Evolutionary conservation across 352 stramenopile species (phyloP).

Genomic region (Phytophthora pisi): DNA sequence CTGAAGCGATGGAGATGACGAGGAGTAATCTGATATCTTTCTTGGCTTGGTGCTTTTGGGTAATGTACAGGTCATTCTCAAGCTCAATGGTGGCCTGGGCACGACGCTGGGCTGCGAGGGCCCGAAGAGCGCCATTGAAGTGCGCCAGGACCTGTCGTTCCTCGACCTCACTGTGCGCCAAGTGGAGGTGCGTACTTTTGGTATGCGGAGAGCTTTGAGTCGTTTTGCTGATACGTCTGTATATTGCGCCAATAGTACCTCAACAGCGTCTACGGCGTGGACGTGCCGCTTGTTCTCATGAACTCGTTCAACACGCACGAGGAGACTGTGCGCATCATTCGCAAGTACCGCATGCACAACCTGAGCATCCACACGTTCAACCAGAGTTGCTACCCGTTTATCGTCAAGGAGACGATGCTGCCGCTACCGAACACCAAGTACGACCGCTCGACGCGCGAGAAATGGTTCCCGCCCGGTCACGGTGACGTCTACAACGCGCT

Average conservation of each 20-base stretch:
- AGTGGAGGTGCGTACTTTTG: constrained; percentile 75
- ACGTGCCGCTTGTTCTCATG: constrained; percentile 99
- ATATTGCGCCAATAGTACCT: constrained; percentile 59
- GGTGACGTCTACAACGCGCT: constrained; percentile 99
- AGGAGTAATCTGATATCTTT: constrained; percentile 18
- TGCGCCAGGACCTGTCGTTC: constrained; percentile 95
- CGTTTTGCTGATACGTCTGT: neutral
- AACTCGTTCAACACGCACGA: constrained; percentile 99
- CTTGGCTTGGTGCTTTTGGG: neutral
- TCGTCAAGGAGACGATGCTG: constrained; percentile 91
- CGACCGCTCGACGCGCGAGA: constrained; percentile 76
- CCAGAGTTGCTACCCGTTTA: constrained; percentile 92
- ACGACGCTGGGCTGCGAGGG: constrained; percentile 97
- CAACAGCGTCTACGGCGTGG: constrained; percentile 91
- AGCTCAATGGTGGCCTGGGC: constrained; percentile 99
- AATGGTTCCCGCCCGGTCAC: constrained; percentile 97
- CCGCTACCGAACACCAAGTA: constrained; percentile 89
- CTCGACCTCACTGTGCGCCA: constrained; percentile 99
- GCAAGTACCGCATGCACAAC: constrained; percentile 97
- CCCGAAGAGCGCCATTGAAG: constrained; percentile 94
- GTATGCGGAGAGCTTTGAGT: neutral
- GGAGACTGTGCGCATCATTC: constrained; percentile 97
- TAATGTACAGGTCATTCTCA: constrained; percentile 90
- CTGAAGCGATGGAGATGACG: neutral
- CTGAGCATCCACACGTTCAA: constrained; percentile 96